Evolutionary conservation across 768 basidiomycete genomes (phyloP).

Genomic region (Tremella yokohamensis): DNA sequence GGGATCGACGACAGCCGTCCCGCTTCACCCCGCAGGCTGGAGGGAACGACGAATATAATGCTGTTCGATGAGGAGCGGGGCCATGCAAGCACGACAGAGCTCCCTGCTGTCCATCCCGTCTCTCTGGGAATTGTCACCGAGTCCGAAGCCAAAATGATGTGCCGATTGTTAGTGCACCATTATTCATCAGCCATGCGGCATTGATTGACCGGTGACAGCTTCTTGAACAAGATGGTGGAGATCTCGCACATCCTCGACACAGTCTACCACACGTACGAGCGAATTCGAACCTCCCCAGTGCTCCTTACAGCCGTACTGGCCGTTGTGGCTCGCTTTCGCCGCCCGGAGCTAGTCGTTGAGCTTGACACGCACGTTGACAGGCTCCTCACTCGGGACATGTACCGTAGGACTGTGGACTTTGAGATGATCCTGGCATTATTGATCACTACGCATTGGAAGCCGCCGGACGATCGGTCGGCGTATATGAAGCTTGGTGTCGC

Average conservation of each 20-base stretch:
- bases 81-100: not conserved
- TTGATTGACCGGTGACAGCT: not conserved
- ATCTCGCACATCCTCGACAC: conserved; percentile 2
- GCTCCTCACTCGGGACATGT: not conserved
- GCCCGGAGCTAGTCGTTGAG: not conserved
- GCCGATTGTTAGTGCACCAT: not conserved
- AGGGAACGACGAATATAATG: too few species aligned
- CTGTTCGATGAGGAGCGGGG: not conserved
- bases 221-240: not conserved
- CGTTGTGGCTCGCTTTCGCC: not conserved
- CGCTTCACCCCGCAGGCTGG: not conserved
- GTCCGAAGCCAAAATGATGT: not conserved
- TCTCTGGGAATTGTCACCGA: not conserved
- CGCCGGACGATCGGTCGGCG: not conserved
- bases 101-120: not conserved
- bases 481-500: not conserved
- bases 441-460: not conserved
- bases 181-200: too few species aligned
- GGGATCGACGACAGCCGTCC: not conserved
- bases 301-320: not conserved
- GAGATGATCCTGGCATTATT: not conserved
- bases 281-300: not conserved
- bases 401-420: not conserved
- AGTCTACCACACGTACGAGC: conserved; percentile 2
- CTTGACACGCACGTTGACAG: not conserved